These are phyloP conservation scores for Neonectria coccinea DNA, from an alignment of 2,329 filamentous ascomycete species.

Conservation along the genomic window DNA sequence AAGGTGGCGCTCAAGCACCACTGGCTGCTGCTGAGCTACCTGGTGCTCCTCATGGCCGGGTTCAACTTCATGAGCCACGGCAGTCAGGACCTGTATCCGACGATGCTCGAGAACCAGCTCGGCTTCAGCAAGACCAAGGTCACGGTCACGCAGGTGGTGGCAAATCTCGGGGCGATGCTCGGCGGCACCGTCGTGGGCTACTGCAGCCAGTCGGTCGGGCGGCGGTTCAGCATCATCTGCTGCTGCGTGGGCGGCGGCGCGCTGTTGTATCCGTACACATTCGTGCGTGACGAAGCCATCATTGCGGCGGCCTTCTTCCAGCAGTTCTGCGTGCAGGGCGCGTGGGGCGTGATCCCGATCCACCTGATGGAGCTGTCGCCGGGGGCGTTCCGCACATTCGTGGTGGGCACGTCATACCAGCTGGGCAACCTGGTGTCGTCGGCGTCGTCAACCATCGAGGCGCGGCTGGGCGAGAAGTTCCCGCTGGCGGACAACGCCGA, in stretches of 20 bases:
- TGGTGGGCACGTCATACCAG: constrained; percentile 80
- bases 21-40: constrained; percentile 83
- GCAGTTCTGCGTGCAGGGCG: constrained; percentile 82
- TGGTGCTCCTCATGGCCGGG: constrained; percentile 88
- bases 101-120: constrained; percentile 69
- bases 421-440: constrained; percentile 80
- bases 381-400: constrained; percentile 78
- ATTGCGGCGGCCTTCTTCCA: constrained; percentile 88
- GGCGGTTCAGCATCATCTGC: constrained; percentile 75
- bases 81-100: constrained; percentile 72
- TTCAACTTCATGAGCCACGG: constrained; percentile 94
- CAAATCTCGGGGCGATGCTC: constrained; percentile 76
- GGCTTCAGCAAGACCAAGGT: constrained; percentile 65
- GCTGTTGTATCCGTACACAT: constrained; percentile 86
- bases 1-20: constrained; percentile 82
- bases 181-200: constrained; percentile 77
- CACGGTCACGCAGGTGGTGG: constrained; percentile 78
- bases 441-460: constrained; percentile 80
- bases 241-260: constrained; percentile 76
- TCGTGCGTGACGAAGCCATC: constrained; percentile 69
- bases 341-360: constrained; percentile 82
- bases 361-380: constrained; percentile 83
- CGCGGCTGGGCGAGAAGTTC: constrained; percentile 79
- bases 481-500: constrained; percentile 70
- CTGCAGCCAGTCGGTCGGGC: constrained; percentile 75